Base-by-base conservation (phyloP, 176 grass and related monocot species). In the Oryza australiensis region DNA sequence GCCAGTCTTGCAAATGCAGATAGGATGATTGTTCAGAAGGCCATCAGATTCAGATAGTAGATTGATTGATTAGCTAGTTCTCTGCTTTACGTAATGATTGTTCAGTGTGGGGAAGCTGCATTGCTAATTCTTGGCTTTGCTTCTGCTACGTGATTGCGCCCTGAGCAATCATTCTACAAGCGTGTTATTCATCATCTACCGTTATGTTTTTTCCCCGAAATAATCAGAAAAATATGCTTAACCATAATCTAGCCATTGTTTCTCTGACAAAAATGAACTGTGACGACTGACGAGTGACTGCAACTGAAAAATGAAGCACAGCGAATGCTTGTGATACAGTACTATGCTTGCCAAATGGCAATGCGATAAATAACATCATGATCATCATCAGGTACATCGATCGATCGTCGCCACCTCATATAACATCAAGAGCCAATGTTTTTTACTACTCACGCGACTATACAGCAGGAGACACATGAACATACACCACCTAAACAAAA, bases 391-490 rank as follows among this genome's bases (percentile, higher is more conserved):
- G 51, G 18, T 55, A 55, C 51, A 53, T 55, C 16, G 1, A n/a
- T 8, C 51, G 24, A 26, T 32, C 59, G 41, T 71, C 46, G 40
- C 34, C 24, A 63, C 73, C 41, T 59, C 8, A 48, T 22, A 67
- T 35, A 81, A 66, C 83, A 78, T 66, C 57, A 68, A 78, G 46
- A 78, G 34, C 80, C 86, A 84, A 82, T 82, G 72, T 87, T 37
- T 87, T 37, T 81, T 64, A 72, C 33, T 45, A 81, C 74, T 42
- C 26, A 64, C 68, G 67, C 73, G 75, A 79, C 86, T 91, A 81
- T 91, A 89, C 89, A 86, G 24, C 80, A 85, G 68, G 86, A 67
- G 72, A 84, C 82, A 83, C 66, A 68, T 84, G 70, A 41, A 89
- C 81, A 62, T 74, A 49, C 80, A 79, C 16, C 41, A 84, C 48